Base-by-base conservation (phyloP, 192 early-diverging fungal species). In the Coemansia asiatica region DNA sequence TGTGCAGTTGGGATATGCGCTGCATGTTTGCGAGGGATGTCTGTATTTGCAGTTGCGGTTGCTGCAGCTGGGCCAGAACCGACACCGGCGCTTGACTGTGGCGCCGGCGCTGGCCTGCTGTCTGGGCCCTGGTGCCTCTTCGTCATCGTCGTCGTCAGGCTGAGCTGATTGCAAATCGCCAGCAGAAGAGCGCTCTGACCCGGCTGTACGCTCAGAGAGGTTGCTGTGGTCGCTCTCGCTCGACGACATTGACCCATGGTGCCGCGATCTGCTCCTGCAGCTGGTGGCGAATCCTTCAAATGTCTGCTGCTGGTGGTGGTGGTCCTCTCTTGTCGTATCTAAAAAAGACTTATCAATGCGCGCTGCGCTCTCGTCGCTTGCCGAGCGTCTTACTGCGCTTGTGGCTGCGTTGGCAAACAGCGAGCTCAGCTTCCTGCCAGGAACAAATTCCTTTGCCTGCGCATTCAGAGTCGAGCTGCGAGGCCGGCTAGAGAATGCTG, bases 1-100 rank as follows among this genome's bases (percentile, higher is more conserved):
- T 6, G 66, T 35, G 56, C 79, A 82, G 54, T 76, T 35, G 1
- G 68, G 74, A 25, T 68, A 57, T 53, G 44, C 57, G 29, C 64
- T 49, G 59, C 79, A 82, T 23, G 47, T 56, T 50, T 62, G 61
- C 23, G 56, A 66, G 40, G 79, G 79, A 40, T 82, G 79, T 23
- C 54, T 38, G 48, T 82, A 82, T 66, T 82, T 82, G 79, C 79
- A 82, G 49, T 71, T 73, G 27, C 66, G 64, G 64, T 76, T 82
- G 62, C 63, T 82, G 65, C 79, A 82, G 36, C 60, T 71, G 6
- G 79, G 79, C 79, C 79, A 82, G 74, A 82, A 82, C 49, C 71
- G 63, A 64, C 79, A 82, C 55, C 79, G 66, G 47, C 71, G 71
- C 56, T 68, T 74, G 47, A 38, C 51, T 21, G 19, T 47, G n/a